These are phyloP conservation scores for Fusarium sp. DNA, from an alignment of 2,329 filamentous ascomycete genomes.

Conservation along the genomic window DNA sequence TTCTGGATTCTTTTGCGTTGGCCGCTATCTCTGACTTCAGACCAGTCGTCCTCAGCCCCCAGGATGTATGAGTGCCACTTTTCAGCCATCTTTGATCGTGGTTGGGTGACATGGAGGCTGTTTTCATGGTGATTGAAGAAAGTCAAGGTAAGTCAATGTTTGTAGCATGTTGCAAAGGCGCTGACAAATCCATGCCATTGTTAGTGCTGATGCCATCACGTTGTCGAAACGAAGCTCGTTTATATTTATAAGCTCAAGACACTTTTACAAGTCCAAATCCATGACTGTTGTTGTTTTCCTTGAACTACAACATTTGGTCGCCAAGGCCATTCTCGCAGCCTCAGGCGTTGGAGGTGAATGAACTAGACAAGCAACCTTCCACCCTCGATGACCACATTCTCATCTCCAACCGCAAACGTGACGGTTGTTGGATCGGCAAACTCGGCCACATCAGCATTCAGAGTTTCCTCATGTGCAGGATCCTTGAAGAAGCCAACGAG, in stretches of 20 bases:
- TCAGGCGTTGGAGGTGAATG: too few relatives aligned
- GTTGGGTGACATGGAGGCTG: not conserved
- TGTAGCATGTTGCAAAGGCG: not conserved
- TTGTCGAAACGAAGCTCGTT: not conserved
- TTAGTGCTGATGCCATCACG: not conserved
- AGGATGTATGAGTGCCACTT: constrained; percentile 17
- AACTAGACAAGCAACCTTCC: not conserved
- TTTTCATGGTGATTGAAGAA: not conserved
- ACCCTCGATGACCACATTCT: not conserved
- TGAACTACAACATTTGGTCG: too few relatives aligned
- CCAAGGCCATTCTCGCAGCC: not conserved
- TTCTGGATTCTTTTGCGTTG: constrained; percentile 36
- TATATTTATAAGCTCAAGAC: not conserved
- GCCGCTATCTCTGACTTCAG: constrained; percentile 8
- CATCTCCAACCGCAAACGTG: not conserved
- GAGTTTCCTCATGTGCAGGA: not conserved
- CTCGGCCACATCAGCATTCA: not conserved
- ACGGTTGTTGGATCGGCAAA: not conserved
- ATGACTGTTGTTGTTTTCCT: not conserved
- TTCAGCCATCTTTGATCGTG: accelerated
- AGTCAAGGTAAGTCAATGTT: not conserved
- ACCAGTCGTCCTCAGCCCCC: constrained; percentile 25
- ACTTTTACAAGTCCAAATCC: not conserved
- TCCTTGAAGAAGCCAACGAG: constrained; percentile 1
- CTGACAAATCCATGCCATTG: not conserved